phyloP scores from a whole-genome alignment of 345 rosid species.

The Xanthoceras sorbifolium region DNA sequence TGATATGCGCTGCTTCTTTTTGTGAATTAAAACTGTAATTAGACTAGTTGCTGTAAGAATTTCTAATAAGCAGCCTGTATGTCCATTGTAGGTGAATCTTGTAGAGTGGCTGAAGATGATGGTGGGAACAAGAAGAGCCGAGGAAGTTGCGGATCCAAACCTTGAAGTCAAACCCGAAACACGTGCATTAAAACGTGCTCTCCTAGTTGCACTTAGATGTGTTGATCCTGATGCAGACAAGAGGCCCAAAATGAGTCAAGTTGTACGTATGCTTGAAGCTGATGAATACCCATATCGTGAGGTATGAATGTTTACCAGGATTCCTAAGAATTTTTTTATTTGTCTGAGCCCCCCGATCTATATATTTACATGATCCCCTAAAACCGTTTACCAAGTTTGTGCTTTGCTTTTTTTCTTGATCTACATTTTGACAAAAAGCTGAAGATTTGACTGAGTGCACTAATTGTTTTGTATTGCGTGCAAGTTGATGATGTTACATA shows the following conservation, averaged over 20 bases:
- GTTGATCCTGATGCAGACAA: slow-evolving; percentile 88
- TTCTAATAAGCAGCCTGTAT: slow-evolving; percentile 10
- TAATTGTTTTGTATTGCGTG: not conserved
- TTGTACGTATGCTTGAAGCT: slow-evolving; percentile 84
- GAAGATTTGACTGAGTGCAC: not conserved
- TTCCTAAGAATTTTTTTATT: not conserved
- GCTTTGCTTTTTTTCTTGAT: not conserved
- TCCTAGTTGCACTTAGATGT: slow-evolving; percentile 81
- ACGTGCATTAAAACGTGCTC: slow-evolving; percentile 73
- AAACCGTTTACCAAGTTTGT: not conserved
- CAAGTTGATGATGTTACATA: not conserved
- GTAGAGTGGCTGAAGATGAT: slow-evolving; percentile 96
- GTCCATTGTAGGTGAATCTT: slow-evolving; percentile 70
- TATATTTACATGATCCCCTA: not conserved
- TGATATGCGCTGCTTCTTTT: not conserved
- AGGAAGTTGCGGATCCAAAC: slow-evolving; percentile 85
- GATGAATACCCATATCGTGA: slow-evolving; percentile 81
- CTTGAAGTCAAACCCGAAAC: slow-evolving; percentile 76
- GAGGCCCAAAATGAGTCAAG: slow-evolving; percentile 94
- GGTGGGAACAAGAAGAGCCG: slow-evolving; percentile 93
- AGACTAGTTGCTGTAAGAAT: not conserved
- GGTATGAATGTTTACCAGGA: slow-evolving; percentile 39
- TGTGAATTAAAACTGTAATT: not conserved
- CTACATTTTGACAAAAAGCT: not conserved
- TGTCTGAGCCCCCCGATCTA: not conserved